phyloP scores from a whole-genome alignment of 1,284 basidiomycete species.

The Athelia sp. region DNA sequence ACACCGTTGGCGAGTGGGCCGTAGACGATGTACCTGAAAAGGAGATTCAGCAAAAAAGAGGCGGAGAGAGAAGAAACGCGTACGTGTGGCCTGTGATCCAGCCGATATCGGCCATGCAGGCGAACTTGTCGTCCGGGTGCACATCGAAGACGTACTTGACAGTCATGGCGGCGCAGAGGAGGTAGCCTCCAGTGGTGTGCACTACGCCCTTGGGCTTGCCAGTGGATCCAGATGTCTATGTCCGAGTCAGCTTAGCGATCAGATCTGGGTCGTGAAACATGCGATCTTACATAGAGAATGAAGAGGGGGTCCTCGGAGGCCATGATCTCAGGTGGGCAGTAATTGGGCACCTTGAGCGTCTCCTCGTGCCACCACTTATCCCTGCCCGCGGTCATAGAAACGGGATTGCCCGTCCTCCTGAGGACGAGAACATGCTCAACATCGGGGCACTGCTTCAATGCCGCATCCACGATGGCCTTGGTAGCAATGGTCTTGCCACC shows the following conservation, averaged over 20 bases:
- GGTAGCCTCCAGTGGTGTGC: conserved; percentile 92
- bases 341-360: conserved; percentile 77
- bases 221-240: conserved; percentile 88
- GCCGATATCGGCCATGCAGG: conserved; percentile 98
- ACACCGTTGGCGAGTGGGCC: conserved; percentile 92
- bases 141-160: conserved; percentile 97
- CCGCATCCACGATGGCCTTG: conserved; percentile 93
- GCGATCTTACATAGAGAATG: conserved; percentile 82
- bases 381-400: conserved; percentile 81
- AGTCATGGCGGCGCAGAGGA: conserved; percentile 86
- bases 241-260: conserved; percentile 3
- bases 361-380: conserved; percentile 99
- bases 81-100: conserved; percentile 99
- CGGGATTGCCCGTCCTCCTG: conserved; percentile 80
- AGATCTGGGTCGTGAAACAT: conserved; percentile 1
- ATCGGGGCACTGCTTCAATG: conserved; percentile 78
- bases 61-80: conserved; percentile 13
- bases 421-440: conserved; percentile 94
- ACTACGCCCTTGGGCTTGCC: conserved; percentile 98
- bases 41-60: background rate
- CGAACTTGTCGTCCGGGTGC: conserved; percentile 88
- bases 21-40: conserved; percentile 84
- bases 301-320: conserved; percentile 92
- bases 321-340: conserved; percentile 88
- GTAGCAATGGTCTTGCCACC: conserved; percentile 96